These are phyloP conservation scores for Candida alai DNA, from an alignment of 805 yeast genomes.

Conservation along the genomic window DNA sequence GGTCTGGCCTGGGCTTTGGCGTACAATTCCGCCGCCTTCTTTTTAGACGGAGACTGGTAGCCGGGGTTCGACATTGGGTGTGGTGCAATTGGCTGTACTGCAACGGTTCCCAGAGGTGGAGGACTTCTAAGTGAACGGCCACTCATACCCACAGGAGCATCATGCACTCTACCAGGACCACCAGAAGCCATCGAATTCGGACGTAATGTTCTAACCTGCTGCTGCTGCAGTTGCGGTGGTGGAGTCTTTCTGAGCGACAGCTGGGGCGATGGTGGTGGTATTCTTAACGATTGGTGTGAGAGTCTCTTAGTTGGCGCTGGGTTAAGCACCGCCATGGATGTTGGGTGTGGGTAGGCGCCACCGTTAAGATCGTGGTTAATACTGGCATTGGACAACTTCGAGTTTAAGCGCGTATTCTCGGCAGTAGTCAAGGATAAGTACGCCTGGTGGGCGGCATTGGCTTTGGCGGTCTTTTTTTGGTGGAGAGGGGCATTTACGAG, in stretches of 20 bases:
- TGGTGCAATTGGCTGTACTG: constrained; percentile 32
- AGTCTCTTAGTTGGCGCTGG: constrained; percentile 14
- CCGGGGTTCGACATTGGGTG: constrained; percentile 39
- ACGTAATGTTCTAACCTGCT: constrained; percentile 12
- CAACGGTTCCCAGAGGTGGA: constrained; percentile 4
- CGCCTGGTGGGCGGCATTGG: constrained; percentile 55
- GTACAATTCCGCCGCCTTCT: constrained; percentile 50
- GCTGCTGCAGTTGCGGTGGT: constrained; percentile 6
- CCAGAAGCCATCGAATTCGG: constrained; percentile 23
- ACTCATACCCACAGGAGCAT: constrained; percentile 1
- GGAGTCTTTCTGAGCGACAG: constrained; percentile 10
- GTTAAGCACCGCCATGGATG: neutral
- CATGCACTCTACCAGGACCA: too few species aligned
- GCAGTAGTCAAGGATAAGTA: constrained; percentile 71
- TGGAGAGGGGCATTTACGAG: neutral
- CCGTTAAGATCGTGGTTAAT: constrained; percentile 6
- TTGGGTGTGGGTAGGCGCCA: constrained; percentile 9
- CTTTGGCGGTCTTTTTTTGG: constrained; percentile 3
- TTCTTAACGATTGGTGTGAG: constrained; percentile 26
- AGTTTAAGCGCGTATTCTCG: constrained; percentile 72
- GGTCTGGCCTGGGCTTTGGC: constrained; percentile 48
- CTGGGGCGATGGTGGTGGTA: constrained; percentile 20
- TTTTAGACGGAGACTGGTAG: constrained; percentile 37
- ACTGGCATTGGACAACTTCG: constrained; percentile 45
- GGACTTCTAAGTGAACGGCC: neutral